phyloP scores from a whole-genome alignment of 2,329 filamentous ascomycete species.

The Fusarium pininemorale region DNA sequence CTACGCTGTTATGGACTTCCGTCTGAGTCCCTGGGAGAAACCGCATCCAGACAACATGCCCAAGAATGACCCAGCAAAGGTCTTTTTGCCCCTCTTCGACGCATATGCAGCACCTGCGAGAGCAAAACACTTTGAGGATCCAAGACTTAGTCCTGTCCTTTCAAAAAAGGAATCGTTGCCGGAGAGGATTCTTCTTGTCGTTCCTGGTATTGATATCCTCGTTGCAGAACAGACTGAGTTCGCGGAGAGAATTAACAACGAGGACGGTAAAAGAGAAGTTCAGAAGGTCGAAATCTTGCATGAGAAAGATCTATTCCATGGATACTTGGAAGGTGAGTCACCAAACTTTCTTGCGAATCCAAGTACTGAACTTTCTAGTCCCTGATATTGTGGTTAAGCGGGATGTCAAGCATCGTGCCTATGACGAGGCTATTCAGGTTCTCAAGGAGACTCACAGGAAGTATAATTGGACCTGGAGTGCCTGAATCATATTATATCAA shows the following conservation, averaged over 20 bases:
- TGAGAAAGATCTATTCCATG: constrained; percentile 41
- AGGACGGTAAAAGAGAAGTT: constrained; percentile 15
- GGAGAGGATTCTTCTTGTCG: constrained; percentile 50
- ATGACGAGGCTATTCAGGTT: constrained; percentile 21
- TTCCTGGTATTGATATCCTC: constrained; percentile 54
- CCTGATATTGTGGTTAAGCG: constrained; percentile 27
- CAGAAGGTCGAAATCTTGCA: constrained; percentile 35
- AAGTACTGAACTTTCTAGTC: constrained; percentile 14
- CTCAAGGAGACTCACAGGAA: constrained; percentile 26
- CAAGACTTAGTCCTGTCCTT: constrained; percentile 50
- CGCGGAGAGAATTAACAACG: constrained; percentile 45
- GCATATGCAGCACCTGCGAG: constrained; percentile 50
- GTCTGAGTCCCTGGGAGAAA: constrained; percentile 52
- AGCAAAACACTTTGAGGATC: constrained; percentile 41
- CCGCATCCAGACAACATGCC: constrained; percentile 47
- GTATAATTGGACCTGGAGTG: constrained; percentile 30
- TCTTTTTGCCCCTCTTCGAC: constrained; percentile 55
- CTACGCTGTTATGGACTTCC: constrained; percentile 53
- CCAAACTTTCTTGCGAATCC: not conserved
- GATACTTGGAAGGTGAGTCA: constrained; percentile 41
- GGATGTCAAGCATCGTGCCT: constrained; percentile 25
- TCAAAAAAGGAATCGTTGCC: constrained; percentile 49
- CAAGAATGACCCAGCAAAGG: constrained; percentile 49
- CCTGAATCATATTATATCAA: not conserved
- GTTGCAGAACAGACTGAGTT: constrained; percentile 52